phyloP scores from a whole-genome alignment of 371 early-diverging fungal genomes.

The Parasitella parasitica region DNA sequence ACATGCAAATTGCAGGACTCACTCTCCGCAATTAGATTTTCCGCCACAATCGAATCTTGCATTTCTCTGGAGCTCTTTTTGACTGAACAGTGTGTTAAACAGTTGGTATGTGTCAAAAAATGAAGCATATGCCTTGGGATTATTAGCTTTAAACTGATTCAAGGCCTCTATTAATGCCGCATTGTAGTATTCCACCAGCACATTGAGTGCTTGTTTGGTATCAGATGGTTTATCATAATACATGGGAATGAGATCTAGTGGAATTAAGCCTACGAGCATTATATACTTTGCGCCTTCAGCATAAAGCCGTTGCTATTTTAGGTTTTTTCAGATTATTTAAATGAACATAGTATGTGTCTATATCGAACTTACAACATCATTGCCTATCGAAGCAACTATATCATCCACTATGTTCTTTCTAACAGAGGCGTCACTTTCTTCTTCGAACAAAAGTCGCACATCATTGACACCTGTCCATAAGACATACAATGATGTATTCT shows the following conservation, averaged over 20 bases:
- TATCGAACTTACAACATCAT: neutral
- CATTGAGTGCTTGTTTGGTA: neutral
- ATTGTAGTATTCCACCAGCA: slow-evolving; percentile 7
- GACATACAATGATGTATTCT: neutral
- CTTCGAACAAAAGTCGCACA: slow-evolving; percentile 3
- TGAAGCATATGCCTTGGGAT: neutral
- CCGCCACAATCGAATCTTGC: neutral
- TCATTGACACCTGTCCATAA: slow-evolving; percentile 23
- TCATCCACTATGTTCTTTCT: neutral
- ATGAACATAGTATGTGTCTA: neutral
- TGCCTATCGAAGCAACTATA: neutral
- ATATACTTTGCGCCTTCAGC: slow-evolving; percentile 2
- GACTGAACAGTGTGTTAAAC: neutral
- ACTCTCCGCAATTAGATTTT: slow-evolving; percentile 6
- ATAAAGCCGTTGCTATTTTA: neutral
- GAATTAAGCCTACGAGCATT: slow-evolving; percentile 9
- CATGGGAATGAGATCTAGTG: slow-evolving; percentile 5
- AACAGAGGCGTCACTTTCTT: neutral
- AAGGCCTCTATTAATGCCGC: neutral
- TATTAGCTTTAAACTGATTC: neutral
- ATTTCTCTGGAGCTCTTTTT: neutral
- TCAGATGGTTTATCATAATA: neutral
- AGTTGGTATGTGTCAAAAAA: slow-evolving; percentile 6
- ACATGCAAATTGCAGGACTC: neutral
- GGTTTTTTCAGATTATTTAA: too few relatives aligned